phyloP scores from a whole-genome alignment of 352 stramenopile genomes.

The Aphanomyces astaci region DNA sequence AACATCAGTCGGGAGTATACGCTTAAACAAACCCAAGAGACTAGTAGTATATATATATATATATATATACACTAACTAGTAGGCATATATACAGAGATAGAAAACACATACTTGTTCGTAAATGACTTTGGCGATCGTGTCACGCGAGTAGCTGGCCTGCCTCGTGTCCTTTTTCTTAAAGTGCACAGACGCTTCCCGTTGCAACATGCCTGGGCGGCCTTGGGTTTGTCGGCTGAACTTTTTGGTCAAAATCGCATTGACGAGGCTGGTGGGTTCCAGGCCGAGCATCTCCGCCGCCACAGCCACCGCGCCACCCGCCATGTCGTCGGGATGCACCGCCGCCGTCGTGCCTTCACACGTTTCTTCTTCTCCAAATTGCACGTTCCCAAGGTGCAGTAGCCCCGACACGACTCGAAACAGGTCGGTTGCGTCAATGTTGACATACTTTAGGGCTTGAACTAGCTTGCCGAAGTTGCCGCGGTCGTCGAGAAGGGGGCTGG shows the following conservation, averaged over 20 bases:
- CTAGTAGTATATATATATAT: too few relatives aligned
- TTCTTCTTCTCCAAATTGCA: slow-evolving; percentile 36
- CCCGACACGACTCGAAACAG: slow-evolving; percentile 34
- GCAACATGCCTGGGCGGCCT: slow-evolving; percentile 50
- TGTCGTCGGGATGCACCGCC: not conserved
- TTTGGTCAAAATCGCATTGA: slow-evolving; percentile 51
- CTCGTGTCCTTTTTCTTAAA: slow-evolving; percentile 30
- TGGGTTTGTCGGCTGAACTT: slow-evolving; percentile 30
- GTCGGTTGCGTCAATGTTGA: slow-evolving; percentile 32
- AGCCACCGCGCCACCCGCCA: slow-evolving; percentile 22
- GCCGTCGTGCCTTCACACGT: not conserved
- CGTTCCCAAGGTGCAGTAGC: slow-evolving; percentile 41
- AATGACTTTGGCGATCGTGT: slow-evolving; percentile 77
- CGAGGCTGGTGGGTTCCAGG: slow-evolving; percentile 46
- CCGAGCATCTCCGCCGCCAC: slow-evolving; percentile 49
- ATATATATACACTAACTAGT: too few relatives aligned
- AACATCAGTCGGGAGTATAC: too few relatives aligned
- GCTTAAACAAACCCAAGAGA: too few relatives aligned
- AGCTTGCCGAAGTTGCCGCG: slow-evolving; percentile 32
- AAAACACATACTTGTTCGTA: slow-evolving; percentile 91
- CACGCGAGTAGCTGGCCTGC: slow-evolving; percentile 52
- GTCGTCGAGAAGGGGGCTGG: slow-evolving; percentile 30
- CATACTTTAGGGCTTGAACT: slow-evolving; percentile 27
- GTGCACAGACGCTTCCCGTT: slow-evolving; percentile 53
- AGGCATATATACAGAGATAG: too few relatives aligned